Base-by-base conservation (phyloP, 2,329 filamentous ascomycete genomes). In the Exophiala dermatitidis region DNA sequence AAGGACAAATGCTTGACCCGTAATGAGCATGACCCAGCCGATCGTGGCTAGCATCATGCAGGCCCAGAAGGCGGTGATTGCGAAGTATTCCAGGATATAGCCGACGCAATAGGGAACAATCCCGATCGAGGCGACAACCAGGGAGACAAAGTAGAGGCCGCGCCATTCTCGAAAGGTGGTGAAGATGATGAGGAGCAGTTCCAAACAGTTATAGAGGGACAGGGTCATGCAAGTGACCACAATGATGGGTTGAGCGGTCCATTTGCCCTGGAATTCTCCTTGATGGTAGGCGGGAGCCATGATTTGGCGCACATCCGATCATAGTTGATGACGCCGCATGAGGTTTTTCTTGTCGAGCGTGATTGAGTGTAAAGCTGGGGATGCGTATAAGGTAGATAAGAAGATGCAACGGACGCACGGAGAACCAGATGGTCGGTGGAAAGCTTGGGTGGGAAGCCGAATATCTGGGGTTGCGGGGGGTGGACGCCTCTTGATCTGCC, bases 121-220 rank as follows among this genome's bases (percentile, higher is more conserved):
- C 12, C 75, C 75, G 33, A 68, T 46, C 5, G 68, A 67, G 8
- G 71, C 70, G 2, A 74, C 69, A 5, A 72, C 54, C 12, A 77
- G 58, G 54, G 70, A 73, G 69, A 71, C 77, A 62, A 77, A 78
- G 64, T 77, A 77, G n/a, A 76, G 67, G 3, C 74, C 72, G 38
- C 63, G 67, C 46, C 71, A 72, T 48, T 68, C 62, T 41, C 69
- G 69, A 57, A 78, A 77, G 2, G 72, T 76, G 53, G 71, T 67
- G 43, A 74, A 74, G 53, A 76, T 67, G 38, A 76, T 69, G 40
- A 76, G 65, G 52, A 73, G 65, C 29, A 78, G 70, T 53, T 77
- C 75, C 40, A 75, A 64, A 43, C 72, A 71, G 57, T 76, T 77
- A 60, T 77, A 77, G 66, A 72, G 72, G 12, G 46, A 48, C 7